Conservation (phyloP, 2,329 filamentous ascomycete species). For the Eurotiales sp. region DNA sequence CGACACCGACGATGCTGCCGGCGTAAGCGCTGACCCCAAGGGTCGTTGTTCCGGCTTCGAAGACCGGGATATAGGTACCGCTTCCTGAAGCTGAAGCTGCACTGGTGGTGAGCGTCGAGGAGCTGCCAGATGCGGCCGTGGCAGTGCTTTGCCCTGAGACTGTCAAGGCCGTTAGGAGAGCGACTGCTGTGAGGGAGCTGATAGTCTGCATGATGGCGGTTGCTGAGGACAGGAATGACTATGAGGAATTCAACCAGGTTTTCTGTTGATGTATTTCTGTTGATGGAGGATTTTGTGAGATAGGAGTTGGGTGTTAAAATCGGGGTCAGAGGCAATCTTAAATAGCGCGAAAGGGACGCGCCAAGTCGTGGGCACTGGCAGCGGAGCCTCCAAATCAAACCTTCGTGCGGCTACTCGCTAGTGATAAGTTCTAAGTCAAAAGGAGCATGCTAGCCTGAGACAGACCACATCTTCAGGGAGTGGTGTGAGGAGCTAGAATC, state of each 20-base stretch:
- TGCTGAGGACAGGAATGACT: not conserved
- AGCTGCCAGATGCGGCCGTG: not conserved
- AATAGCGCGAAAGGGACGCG: too few species aligned
- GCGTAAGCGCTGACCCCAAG: constrained; percentile 2
- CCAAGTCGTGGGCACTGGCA: too few species aligned
- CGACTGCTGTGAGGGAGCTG: not conserved
- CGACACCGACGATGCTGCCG: constrained; percentile 18
- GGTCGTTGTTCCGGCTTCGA: constrained; percentile 11
- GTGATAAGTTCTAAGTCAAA: too few species aligned
- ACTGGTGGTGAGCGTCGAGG: not conserved
- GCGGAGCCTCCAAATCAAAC: too few species aligned
- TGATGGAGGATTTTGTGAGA: not conserved
- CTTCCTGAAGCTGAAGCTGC: constrained; percentile 11
- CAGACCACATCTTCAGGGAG: too few species aligned
- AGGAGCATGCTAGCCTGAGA: too few species aligned
- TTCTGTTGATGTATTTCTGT: not conserved
- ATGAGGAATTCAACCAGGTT: too few species aligned
- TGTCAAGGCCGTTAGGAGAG: not conserved
- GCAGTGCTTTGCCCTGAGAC: not conserved
- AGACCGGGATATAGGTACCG: constrained; percentile 15
- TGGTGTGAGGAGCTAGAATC: too few species aligned
- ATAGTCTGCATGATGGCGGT: not conserved
- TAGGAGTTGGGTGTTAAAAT: too few species aligned
- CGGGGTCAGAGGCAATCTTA: too few species aligned
- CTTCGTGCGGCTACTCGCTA: too few species aligned